A percentile compares a stretch with the other conserved stretches of the same genome.
Evolutionary conservation across 257 asterid species (phyloP).

Genomic region (Avicennia marina): DNA sequence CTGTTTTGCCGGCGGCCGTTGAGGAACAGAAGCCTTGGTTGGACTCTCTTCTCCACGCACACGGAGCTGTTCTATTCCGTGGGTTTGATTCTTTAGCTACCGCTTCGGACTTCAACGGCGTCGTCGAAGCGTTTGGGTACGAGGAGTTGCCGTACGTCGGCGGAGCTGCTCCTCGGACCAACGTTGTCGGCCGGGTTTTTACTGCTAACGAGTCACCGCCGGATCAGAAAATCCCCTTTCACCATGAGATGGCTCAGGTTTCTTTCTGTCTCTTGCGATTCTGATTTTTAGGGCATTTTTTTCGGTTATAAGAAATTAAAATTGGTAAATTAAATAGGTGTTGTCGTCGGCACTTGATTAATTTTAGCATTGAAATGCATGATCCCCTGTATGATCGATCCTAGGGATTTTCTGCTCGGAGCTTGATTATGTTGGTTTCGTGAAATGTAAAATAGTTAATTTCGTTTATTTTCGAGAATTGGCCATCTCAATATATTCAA

Average conservation of each 20-base stretch:
- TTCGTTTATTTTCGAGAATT: too few species aligned
- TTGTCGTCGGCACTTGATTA: too few species aligned
- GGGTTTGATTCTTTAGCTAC: constrained; percentile 44
- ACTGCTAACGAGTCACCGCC: constrained; percentile 94
- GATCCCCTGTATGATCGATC: too few species aligned
- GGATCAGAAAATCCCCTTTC: constrained; percentile 74
- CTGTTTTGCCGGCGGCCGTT: constrained; percentile 33
- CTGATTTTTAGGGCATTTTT: background rate
- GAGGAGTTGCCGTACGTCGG: constrained; percentile 87
- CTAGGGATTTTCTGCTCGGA: too few species aligned
- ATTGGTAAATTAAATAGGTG: too few species aligned
- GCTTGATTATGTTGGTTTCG: too few species aligned
- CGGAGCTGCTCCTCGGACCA: constrained; percentile 83
- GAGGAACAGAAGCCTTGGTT: constrained; percentile 57
- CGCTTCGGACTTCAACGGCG: constrained; percentile 74
- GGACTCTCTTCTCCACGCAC: constrained; percentile 42
- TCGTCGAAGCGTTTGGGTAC: constrained; percentile 78
- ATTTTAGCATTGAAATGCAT: too few species aligned
- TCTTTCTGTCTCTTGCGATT: background rate
- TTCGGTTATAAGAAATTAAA: too few species aligned
- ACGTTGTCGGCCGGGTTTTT: constrained; percentile 76
- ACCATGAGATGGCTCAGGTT: constrained; percentile 90
- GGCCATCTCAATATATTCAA: too few species aligned
- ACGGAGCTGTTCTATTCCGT: constrained; percentile 69
- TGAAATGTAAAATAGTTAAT: too few species aligned